Evolutionary conservation across 176 grass and related monocot genomes (phyloP).

Genomic region (Zea mays): DNA sequence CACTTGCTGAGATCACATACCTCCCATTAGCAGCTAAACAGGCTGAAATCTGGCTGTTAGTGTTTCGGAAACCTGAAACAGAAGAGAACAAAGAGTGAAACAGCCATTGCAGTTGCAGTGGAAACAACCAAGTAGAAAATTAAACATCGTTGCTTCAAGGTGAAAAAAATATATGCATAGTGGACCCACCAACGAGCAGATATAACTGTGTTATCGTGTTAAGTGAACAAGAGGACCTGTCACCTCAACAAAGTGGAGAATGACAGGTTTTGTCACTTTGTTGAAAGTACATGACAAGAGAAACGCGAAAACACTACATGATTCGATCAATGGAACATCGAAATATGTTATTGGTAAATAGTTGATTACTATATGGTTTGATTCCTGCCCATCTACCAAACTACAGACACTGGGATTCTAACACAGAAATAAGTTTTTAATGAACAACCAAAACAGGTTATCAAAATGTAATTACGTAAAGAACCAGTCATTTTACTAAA

Average conservation of each 20-base stretch:
- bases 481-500: background rate
- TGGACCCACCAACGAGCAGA: constrained; percentile 10
- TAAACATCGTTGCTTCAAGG: background rate
- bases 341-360: constrained; percentile 26
- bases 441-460: background rate
- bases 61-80: constrained; percentile 91
- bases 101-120: background rate
- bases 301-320: background rate
- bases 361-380: constrained; percentile 7
- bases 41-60: constrained; percentile 88
- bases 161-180: background rate
- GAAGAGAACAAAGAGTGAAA: constrained; percentile 16
- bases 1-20: constrained; percentile 85
- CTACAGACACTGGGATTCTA: constrained; percentile 5
- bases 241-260: constrained; percentile 33
- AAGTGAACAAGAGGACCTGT: constrained; percentile 29
- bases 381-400: background rate
- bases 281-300: background rate
- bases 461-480: constrained; percentile 15
- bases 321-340: constrained; percentile 25
- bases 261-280: constrained; percentile 24
- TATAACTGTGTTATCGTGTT: constrained; percentile 35
- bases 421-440: constrained; percentile 11
- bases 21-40: constrained; percentile 65
- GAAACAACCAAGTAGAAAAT: constrained; percentile 4